Percentiles rank a stretch among this genome's conserved stretches.
Evolutionary conservation across 2,329 filamentous ascomycete genomes (phyloP).

Genomic region (Aspergillus novoparasiticus): DNA sequence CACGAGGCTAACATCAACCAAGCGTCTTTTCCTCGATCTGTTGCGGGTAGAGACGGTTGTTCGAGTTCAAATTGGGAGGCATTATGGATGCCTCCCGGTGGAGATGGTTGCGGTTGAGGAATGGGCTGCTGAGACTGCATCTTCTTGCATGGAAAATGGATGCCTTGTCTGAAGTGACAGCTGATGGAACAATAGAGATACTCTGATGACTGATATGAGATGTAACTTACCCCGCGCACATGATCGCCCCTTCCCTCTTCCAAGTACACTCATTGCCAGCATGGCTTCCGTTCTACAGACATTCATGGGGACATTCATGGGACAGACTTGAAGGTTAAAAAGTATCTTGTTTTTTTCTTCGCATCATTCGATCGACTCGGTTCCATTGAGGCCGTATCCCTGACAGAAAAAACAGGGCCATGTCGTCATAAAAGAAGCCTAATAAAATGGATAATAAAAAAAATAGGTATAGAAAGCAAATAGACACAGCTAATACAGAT

Average conservation of each 20-base stretch:
- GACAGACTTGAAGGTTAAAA: neutral
- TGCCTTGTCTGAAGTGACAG: neutral
- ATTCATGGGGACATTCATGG: neutral
- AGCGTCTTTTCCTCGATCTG: conserved; percentile 54
- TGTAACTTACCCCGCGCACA: neutral
- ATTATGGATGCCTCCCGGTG: neutral
- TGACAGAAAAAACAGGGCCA: neutral
- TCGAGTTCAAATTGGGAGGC: conserved; percentile 25
- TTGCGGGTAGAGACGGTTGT: conserved; percentile 42
- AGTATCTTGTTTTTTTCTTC: neutral
- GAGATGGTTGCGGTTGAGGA: neutral
- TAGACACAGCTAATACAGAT: conserved; percentile 24
- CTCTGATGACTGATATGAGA: neutral
- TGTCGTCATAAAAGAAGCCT: conserved; percentile 9
- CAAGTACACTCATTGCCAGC: neutral
- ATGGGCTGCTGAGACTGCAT: neutral
- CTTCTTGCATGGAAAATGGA: neutral
- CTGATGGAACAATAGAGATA: neutral
- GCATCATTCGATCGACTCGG: conserved; percentile 8
- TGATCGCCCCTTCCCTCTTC: neutral
- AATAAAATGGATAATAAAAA: conserved; percentile 9
- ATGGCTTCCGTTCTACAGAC: neutral
- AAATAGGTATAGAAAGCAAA: conserved; percentile 21
- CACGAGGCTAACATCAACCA: conserved; percentile 55
- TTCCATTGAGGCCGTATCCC: conserved; percentile 4